Evolutionary conservation across 2,329 filamentous ascomycete genomes (phyloP).

Genomic region (Fusarium setosum): DNA sequence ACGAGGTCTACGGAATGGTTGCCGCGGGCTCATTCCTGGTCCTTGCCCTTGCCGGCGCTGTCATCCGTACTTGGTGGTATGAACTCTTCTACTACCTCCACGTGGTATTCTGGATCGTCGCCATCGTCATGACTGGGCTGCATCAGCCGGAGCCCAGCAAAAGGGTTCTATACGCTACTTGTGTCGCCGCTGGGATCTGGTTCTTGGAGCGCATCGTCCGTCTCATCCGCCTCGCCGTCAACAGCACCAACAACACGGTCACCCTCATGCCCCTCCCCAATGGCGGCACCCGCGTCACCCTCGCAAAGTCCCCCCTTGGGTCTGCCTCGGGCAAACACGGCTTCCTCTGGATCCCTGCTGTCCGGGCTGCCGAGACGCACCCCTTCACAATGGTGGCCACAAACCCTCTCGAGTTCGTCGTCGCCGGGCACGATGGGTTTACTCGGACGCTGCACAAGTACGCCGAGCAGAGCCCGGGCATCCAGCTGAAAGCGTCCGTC

Average conservation of each 20-base stretch:
- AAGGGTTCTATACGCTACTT: conserved; percentile 55
- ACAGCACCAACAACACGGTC: conserved; percentile 62
- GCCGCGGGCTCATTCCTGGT: conserved; percentile 59
- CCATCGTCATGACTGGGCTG: conserved; percentile 59
- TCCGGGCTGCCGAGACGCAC: conserved; percentile 69
- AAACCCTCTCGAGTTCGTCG: conserved; percentile 67
- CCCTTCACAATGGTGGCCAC: conserved; percentile 70
- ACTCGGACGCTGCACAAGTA: conserved; percentile 65
- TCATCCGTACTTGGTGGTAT: conserved; percentile 61
- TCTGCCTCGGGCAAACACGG: conserved; percentile 69
- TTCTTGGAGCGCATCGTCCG: conserved; percentile 62
- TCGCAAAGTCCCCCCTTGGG: conserved; percentile 60
- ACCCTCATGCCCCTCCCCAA: conserved; percentile 64
- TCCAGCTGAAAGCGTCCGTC: conserved; percentile 60
- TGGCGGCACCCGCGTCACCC: conserved; percentile 65
- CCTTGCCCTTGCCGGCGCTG: conserved; percentile 55
- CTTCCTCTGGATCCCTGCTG: conserved; percentile 71
- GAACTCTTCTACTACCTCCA: conserved; percentile 68
- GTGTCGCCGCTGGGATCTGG: conserved; percentile 61
- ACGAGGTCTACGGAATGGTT: conserved; percentile 61
- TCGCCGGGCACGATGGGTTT: conserved; percentile 69
- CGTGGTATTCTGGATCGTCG: conserved; percentile 60
- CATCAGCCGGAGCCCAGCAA: conserved; percentile 61
- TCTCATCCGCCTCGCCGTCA: conserved; percentile 53
- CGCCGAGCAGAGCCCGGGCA: conserved; percentile 61